Evolutionary conservation across 768 basidiomycete species (phyloP), one percentile per base, ranked within the genome.

Genomic region (Pisolithus albus): DNA sequence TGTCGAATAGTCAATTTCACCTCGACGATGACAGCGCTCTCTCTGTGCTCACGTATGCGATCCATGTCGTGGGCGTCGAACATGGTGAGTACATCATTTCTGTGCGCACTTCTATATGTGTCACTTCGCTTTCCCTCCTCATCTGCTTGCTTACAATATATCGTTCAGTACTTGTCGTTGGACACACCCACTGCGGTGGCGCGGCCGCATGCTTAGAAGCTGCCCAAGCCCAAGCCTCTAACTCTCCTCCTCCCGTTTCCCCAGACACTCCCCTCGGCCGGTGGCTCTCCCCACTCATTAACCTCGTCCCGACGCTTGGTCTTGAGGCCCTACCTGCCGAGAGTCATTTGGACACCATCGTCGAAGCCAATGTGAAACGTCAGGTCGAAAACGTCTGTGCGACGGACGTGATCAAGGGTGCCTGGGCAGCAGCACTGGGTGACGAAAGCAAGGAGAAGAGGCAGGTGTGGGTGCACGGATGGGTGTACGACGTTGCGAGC

Each of bases 181-280:
- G 92, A 16, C 92, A 95, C 64, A 82, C 84, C 10, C 73, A 81
- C 50, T 95, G 92, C 63, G 92, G 89, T 50, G 92, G 92, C 47
- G 86, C 80, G 3, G 64, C 70, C 0, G 82, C 84, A 5, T 81
- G 81, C 46, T 68, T 80, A 38, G 59, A 64, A 0, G 77, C 80
- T 40, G 74, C 71, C 32, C 51, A 68, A 65, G n/a, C 7, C 58
- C 73, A 46, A 13, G 44, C 39, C 1, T 26, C 4, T 4, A 5
- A 5, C 49, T 61, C 24, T 54, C 65, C 16, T 55, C 34, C 34
- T 34, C 11, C 34, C 11, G 13, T 34, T 34, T 34, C 74, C 28
- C 58, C 70, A 21, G 68, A 75, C 19, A 71, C 75, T 0, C 74
- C 83, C 7, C 76, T 93, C 56, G 75, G 75, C 24, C 78, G 80